Conservation (phyloP, 176 grass and related monocot species). For the Eragrostis curvula region DNA sequence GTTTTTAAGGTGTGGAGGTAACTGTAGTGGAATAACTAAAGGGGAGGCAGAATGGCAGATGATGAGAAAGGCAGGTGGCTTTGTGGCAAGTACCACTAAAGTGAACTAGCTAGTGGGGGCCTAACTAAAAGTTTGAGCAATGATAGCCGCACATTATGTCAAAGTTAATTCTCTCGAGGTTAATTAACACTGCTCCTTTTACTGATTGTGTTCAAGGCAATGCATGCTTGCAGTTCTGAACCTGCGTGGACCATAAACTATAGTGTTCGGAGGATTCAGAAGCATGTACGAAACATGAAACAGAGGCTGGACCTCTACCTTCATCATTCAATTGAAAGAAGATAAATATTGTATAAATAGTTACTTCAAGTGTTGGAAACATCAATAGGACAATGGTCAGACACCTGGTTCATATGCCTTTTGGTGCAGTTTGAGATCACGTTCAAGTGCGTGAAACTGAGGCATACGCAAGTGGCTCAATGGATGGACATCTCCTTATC, state of each 20-base stretch:
- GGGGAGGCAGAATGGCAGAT: conserved; percentile 34
- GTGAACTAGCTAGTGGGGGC: conserved; percentile 48
- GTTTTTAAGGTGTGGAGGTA: conserved; percentile 53
- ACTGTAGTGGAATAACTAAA: conserved; percentile 59
- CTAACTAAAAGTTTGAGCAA: conserved; percentile 38
- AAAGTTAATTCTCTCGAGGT: conserved; percentile 25
- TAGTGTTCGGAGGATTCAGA: too few species aligned
- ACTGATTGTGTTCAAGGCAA: conserved; percentile 8
- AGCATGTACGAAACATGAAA: too few species aligned
- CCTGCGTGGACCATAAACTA: not conserved
- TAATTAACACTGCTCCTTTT: not conserved
- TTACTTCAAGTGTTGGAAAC: not conserved
- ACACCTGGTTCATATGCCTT: conserved; percentile 10
- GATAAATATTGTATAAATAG: not conserved
- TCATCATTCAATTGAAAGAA: too few species aligned
- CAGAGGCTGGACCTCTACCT: too few species aligned
- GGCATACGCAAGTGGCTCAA: conserved; percentile 23
- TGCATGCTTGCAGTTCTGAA: not conserved
- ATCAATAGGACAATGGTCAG: not conserved
- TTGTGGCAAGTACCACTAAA: conserved; percentile 63
- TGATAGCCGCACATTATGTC: conserved; percentile 20
- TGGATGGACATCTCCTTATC: conserved; percentile 42
- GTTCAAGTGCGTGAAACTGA: conserved; percentile 14
- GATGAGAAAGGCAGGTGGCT: conserved; percentile 60
- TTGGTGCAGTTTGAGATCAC: not conserved